phyloP scores from a whole-genome alignment of 331 rosid genomes.

The Quercus tomentella region DNA sequence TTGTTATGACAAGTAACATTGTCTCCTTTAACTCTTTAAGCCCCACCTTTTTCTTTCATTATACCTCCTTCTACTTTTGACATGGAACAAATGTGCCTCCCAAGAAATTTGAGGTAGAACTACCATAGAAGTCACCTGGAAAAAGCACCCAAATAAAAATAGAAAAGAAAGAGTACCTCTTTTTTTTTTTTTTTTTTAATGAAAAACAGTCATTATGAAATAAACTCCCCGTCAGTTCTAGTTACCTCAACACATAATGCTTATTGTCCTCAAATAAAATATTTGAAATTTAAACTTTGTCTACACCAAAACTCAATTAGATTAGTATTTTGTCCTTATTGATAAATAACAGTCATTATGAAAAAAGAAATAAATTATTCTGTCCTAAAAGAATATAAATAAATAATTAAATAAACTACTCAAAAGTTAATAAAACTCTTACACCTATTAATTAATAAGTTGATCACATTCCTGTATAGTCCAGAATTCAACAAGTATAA shows the following conservation, averaged over 20 bases:
- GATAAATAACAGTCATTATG: accelerated
- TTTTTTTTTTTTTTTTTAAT: background rate
- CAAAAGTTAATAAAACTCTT: background rate
- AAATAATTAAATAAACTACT: background rate
- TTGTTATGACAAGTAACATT: background rate
- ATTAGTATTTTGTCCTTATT: accelerated
- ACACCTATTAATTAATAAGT: background rate
- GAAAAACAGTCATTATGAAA: background rate
- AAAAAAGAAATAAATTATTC: too few species aligned
- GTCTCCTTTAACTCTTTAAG: slow-evolving; percentile 4
- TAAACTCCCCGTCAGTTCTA: accelerated
- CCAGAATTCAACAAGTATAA: too few species aligned
- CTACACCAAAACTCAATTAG: too few species aligned
- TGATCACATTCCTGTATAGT: too few species aligned
- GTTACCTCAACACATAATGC: too few species aligned
- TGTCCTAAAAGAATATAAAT: background rate
- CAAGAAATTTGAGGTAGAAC: slow-evolving; percentile 19
- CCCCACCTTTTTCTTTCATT: slow-evolving; percentile 18
- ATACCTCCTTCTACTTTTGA: slow-evolving; percentile 4
- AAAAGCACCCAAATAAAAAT: background rate
- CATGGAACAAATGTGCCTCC: slow-evolving; percentile 31
- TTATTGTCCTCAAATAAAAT: too few species aligned
- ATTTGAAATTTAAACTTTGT: too few species aligned
- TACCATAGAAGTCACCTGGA: background rate
- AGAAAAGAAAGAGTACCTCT: background rate